These are phyloP conservation scores for Candida sithepensis DNA, from an alignment of 805 yeast species.

Conservation along the genomic window DNA sequence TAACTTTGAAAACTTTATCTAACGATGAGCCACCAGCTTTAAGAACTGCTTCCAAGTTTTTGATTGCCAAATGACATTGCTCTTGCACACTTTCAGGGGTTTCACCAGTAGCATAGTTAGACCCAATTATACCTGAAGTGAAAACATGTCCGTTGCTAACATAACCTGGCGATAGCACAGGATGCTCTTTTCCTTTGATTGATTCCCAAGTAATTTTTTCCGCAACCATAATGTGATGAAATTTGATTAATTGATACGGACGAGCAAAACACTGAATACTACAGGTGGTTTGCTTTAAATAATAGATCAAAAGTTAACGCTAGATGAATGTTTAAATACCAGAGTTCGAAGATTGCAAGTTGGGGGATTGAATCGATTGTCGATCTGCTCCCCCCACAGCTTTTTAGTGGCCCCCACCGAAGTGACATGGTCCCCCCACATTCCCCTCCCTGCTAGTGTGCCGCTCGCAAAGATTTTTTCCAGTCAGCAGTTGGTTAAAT, in stretches of 20 bases:
- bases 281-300: too few relatives aligned
- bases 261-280: too few relatives aligned
- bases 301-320: neutral
- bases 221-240: conserved; percentile 11
- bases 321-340: too few relatives aligned
- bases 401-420: neutral
- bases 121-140: conserved; percentile 25
- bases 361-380: neutral
- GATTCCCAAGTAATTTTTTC: conserved; percentile 35
- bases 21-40: conserved; percentile 42
- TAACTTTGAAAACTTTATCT: conserved; percentile 46
- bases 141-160: conserved; percentile 25
- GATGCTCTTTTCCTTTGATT: conserved; percentile 29
- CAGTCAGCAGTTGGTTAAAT: too few relatives aligned
- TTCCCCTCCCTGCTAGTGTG: too few relatives aligned
- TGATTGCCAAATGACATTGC: conserved; percentile 44
- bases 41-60: conserved; percentile 39
- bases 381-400: neutral
- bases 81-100: conserved; percentile 41
- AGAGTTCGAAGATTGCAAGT: too few relatives aligned
- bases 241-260: neutral
- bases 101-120: conserved; percentile 32
- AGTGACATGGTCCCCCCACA: neutral
- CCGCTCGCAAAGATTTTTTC: too few relatives aligned
- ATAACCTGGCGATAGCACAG: conserved; percentile 19